Evolutionary conservation across 176 grass and related monocot genomes (phyloP), one percentile per base, ranked within the genome.

Genomic region (Poa pratensis): DNA sequence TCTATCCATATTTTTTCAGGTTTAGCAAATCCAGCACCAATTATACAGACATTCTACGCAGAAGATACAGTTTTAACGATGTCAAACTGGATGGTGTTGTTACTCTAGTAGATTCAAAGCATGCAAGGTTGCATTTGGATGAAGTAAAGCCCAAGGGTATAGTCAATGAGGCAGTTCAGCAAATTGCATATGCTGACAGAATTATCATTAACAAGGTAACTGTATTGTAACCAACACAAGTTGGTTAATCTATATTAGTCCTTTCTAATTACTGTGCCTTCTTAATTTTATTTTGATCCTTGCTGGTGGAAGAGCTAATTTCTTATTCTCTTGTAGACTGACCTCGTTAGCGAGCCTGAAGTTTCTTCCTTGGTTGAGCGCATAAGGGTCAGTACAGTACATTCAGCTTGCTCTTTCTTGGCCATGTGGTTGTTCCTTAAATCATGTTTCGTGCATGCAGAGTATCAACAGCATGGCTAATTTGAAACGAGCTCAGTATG

Each of bases 141-240:
- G 93, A 99, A 73, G 89, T 92, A 83, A 99, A 99, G 82, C 93
- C 96, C 35, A 89, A 96, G 88, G 96, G 96, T 75, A 84, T 99
- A 80, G 90, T 99, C 43, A 99, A 99, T 77, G 96, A 99, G 73
- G 96, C 91, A 76, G 90, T 91, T 86, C 89, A 99, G 81, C 96
- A 99, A 55, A 99, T 99, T 86, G 96, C 96, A 2, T 99, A 99
- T 88, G 88, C 91, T 89, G 96, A 96, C 70, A 95, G 91, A 92
- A 96, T 99, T 82, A 94, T 99, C 78, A 90, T 99, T 85, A 99
- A 94, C 88, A 99, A 99, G 96, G 96, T 98, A 64, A 84, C 70
- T 15, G 1, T 86, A 12, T 28, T 57, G 11, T 50, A 48, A 42
- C 49, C 35, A 39, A 49, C 22, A 39, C 30, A 66, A 55, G 32